Base-by-base conservation (phyloP, 169 alveolate species). In the Eimeria praecox region DNA sequence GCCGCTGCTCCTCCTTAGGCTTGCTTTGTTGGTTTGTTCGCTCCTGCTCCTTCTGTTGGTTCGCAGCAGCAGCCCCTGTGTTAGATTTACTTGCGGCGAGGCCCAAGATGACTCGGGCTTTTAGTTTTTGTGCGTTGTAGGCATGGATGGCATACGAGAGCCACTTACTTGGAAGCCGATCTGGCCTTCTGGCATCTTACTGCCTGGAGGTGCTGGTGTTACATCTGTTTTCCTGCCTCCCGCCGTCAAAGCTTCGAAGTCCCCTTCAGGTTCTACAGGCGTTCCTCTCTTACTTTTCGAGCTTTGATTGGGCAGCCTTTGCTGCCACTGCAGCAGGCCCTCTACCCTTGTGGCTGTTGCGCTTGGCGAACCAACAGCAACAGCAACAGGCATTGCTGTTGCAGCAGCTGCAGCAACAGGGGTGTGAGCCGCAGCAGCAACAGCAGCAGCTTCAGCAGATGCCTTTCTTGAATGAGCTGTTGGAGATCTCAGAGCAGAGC, bases 121-220 rank as follows among this genome's bases (percentile, higher is more conserved):
- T 27, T 42, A 22, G 6, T 80, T 27, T 44, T 46, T 16, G 9
- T 35, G 73, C 22, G 24, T 56, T 30, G 75, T 64, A 95, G 97
- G 90, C 95, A 1, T 95, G 97, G 97, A 91, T 90, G 80, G 97
- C 97, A 40, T 95, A 95, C 80, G 97, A 95, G 83, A 69, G 94
- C 66, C 97, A 92, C n/a, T 35, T 90, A 56, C 97, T 95, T 33
- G 97, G 97, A 33, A 83, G 95, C 73, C 95, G 97, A 6, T 83
- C 89, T 20, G 97, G 97, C 27, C 94, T 95, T 46, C 52, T 95
- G 92, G 97, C 97, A 46, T 78, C 97, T 27, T 95, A 95, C 83
- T 90, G 95, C 83, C 42, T 95, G 75, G 97, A 95, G 85, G 88
- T 92, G 46, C 80, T 95, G 89, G 95, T 83, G 80, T 73, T 95